Base-by-base conservation (phyloP, 495 filamentous ascomycete genomes). In the Penicillium antarcticum region DNA sequence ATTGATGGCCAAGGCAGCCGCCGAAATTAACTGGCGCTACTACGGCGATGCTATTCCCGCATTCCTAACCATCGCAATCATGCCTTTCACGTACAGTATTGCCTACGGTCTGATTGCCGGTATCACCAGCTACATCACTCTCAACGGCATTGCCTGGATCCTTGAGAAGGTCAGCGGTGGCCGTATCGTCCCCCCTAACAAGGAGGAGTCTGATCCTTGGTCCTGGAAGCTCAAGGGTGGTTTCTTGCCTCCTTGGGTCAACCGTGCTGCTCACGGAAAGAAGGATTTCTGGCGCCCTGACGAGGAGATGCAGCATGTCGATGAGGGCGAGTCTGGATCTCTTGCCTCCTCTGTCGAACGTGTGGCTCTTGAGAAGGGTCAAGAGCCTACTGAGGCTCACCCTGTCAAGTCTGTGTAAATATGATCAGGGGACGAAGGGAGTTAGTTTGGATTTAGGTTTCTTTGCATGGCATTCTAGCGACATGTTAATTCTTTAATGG, bases 21-120 rank as follows among this genome's bases (percentile, higher is more conserved):
- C 77, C 19, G 85, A 92, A 51, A 91, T 92, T 73, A 92, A 92
- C 76, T 92, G 88, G 88, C 70, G 73, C 9, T 92, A 92, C 71
- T 67, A 83, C 31, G 87, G 86, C 42, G 88, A 92, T 66, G 82
- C 85, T 19, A 75, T 92, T 26, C 88, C 88, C 0, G 88, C 88
- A 1, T 92, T 92, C 68, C 64, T 91, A 26, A 90, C 87, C 23
- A 86, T 92, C 52, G 80, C 82, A 57, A 67, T 88, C 59, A 92
- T 92, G 88, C 87, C 88, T n/a, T 91, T 91, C 71, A 91, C 87
- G 17, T 89, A 88, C 66, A 87, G 82, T 39, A 90, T 91, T 57
- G 86, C 87, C 13, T 86, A 91, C 61, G 87, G 87, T 18, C 76
- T 90, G 24, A 88, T 92, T 48, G 87, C 86, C 3, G 88, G 88